Evolutionary conservation across 2,329 filamentous ascomycete species (phyloP), one percentile per base, ranked within the genome.

Genomic region (Thelonectria discophora): DNA sequence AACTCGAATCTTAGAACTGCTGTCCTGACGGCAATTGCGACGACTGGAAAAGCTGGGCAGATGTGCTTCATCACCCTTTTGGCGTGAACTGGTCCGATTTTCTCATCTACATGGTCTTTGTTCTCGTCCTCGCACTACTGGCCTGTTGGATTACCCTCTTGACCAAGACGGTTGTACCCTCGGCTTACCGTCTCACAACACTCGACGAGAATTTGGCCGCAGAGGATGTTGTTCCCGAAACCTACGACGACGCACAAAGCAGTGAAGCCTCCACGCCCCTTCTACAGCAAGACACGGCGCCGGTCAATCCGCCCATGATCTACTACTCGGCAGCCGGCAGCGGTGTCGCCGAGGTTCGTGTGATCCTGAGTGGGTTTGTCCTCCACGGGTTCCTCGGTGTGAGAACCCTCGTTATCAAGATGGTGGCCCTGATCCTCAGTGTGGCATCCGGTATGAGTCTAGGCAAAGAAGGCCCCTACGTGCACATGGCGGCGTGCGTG

Each of bases 291-390:
- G 18, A 80, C n/a, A 49, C 61, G 2, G 77, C 65, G 64, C 77
- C 55, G 64, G 75, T 56, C 63, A 71, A 73, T 1, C 85, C 90
- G 2, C 91, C 92, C 1, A 96, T 96, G 90, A 86, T 94, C 5
- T 99, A 97, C 77, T 99, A 97, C 76, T 94, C 95, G 8, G 95
- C 94, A 60, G 94, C 94, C 43, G 95, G 95, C 50, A 97, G 93
- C 77, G 95, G 95, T 70, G 95, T 99, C 12, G 95, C 95, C 7
- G 95, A 99, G 79, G 94, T 98, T 58, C 94, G 95, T 66, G 95
- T 98, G 62, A 98, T 98, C 60, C 86, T 98, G n/a, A 97, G 93
- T 71, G 95, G 95, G 6, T 99, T 98, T 72, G 94, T 99, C 57
- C 82, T 99, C 57, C 95, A 98, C 81, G 94, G 95, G 1, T 98